Conservation (phyloP, 2,329 filamentous ascomycete genomes). For the Pseudophaeomoniella oleicola region DNA sequence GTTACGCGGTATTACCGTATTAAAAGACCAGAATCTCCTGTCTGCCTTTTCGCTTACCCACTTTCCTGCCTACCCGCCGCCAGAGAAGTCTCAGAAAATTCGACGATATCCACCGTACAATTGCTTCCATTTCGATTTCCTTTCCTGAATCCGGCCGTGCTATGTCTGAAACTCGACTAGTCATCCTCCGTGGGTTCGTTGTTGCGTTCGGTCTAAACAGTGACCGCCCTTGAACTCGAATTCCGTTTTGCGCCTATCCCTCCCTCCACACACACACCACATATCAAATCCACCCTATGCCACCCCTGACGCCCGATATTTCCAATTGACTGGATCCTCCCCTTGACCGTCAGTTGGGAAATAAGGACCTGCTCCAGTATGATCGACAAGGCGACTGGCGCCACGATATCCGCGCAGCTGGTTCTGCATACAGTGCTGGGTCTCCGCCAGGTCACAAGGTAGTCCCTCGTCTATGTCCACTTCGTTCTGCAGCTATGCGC, state of each 20-base stretch:
- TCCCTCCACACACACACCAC: not conserved
- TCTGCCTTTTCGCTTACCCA: too few relatives aligned
- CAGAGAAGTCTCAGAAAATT: not conserved
- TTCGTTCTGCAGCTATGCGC: not conserved
- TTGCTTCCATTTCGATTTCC: too few relatives aligned
- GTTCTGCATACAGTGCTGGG: not conserved
- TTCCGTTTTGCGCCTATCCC: not conserved
- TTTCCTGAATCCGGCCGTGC: not conserved
- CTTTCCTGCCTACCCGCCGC: not conserved
- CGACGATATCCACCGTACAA: not conserved
- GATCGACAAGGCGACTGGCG: not conserved
- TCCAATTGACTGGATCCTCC: too few relatives aligned
- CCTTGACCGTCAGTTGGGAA: not conserved
- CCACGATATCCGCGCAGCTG: not conserved
- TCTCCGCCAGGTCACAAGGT: not conserved
- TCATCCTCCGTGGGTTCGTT: not conserved
- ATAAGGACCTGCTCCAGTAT: not conserved
- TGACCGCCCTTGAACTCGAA: too few relatives aligned
- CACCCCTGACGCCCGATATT: not conserved
- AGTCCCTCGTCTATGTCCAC: not conserved
- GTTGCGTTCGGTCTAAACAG: not conserved
- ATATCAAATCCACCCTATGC: not conserved
- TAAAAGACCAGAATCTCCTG: too few relatives aligned
- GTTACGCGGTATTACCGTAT: too few relatives aligned
- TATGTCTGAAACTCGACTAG: not conserved